Evolutionary conservation across 1,139 yeast species (phyloP).

Genomic region (Kodamaea derodonti): DNA sequence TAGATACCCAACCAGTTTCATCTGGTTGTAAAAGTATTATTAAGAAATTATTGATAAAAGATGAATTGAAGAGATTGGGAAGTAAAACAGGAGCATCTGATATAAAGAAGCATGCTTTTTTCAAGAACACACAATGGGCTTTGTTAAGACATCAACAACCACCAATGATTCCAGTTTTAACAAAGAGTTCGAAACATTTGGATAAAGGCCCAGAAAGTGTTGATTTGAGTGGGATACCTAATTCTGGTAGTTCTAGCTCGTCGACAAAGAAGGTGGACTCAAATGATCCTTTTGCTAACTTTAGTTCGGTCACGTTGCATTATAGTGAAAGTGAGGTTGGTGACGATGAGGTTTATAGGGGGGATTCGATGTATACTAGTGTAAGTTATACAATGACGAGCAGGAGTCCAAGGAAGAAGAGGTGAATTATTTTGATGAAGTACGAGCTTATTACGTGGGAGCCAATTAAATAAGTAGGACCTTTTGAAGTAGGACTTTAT

Average conservation of each 20-base stretch:
- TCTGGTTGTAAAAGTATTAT: constrained; percentile 76
- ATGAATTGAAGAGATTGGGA: constrained; percentile 83
- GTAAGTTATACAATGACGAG: constrained; percentile 59
- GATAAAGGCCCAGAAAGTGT: constrained; percentile 23
- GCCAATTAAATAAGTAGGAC: too few relatives aligned
- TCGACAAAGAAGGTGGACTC: constrained; percentile 19
- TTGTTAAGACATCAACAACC: constrained; percentile 86
- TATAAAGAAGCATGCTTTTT: constrained; percentile 83
- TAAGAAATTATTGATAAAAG: constrained; percentile 78
- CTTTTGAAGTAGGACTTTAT: too few relatives aligned
- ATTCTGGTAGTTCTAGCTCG: background rate
- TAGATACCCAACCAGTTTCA: constrained; percentile 54
- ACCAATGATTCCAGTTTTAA: constrained; percentile 87
- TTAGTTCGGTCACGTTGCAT: constrained; percentile 85
- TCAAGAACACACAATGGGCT: constrained; percentile 94
- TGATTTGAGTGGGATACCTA: constrained; percentile 15
- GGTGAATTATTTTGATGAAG: too few relatives aligned
- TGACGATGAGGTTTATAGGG: constrained; percentile 36
- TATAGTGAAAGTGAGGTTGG: constrained; percentile 53
- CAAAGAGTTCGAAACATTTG: constrained; percentile 42
- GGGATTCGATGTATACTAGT: constrained; percentile 56
- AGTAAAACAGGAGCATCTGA: constrained; percentile 94
- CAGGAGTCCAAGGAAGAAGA: too few relatives aligned
- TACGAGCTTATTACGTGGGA: too few relatives aligned
- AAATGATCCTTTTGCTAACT: constrained; percentile 79